Evolutionary conservation across 2,329 filamentous ascomycete species (phyloP).

Genomic region (Westerdykella sp.): DNA sequence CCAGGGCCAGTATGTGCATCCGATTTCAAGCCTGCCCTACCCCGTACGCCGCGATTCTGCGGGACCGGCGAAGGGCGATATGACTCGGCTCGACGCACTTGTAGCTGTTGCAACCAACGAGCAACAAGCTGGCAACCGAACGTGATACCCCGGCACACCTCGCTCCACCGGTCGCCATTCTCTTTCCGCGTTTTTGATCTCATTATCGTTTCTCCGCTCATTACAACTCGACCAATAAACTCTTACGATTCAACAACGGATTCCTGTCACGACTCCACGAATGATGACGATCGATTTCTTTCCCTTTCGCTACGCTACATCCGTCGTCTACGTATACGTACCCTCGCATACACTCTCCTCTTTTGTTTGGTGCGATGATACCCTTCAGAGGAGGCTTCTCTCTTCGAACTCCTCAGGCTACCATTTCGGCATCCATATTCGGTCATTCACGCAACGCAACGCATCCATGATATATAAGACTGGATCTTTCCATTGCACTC

Average conservation of each 20-base stretch:
- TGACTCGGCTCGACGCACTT: conserved; percentile 55
- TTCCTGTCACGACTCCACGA: neutral
- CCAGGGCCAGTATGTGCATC: conserved; percentile 1
- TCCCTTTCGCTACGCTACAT: neutral
- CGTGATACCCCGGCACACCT: no score
- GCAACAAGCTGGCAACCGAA: conserved; percentile 24
- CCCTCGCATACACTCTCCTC: conserved; percentile 8
- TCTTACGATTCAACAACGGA: neutral
- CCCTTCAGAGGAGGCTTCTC: conserved; percentile 18
- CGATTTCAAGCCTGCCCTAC: conserved; percentile 5
- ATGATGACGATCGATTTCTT: neutral
- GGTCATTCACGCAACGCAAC: no score
- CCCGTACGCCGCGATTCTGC: conserved; percentile 1
- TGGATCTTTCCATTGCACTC: no score
- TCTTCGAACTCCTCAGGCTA: conserved; percentile 6
- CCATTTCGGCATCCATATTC: no score
- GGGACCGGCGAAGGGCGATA: conserved; percentile 28
- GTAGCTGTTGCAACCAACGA: conserved; percentile 61
- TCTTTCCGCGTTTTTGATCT: no score
- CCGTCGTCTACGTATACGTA: conserved; percentile 2
- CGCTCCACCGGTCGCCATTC: no score
- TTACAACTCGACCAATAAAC: no score
- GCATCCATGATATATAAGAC: no score
- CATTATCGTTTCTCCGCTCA: neutral
- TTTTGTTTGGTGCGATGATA: conserved; percentile 24